Conservation (phyloP, 768 basidiomycete species). For the Boletales sp. region DNA sequence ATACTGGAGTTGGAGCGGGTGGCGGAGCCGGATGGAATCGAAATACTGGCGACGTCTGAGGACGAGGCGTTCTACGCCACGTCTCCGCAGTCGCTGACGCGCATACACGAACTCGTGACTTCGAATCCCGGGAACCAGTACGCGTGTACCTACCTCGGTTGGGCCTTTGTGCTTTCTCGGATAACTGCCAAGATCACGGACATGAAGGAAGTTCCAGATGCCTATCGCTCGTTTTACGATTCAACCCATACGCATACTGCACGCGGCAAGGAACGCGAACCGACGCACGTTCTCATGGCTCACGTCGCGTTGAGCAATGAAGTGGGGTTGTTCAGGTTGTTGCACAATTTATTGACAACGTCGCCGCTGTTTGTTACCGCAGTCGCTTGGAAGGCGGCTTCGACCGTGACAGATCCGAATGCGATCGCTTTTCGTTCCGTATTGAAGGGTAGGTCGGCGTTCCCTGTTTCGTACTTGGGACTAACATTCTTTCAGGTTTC, state of each 20-base stretch:
- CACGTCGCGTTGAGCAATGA: constrained; percentile 54
- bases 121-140: constrained; percentile 60
- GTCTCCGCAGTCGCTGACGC: constrained; percentile 58
- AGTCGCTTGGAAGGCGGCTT: constrained; percentile 64
- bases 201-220: constrained; percentile 48
- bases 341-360: constrained; percentile 56
- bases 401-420: constrained; percentile 70
- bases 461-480: not conserved
- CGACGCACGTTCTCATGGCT: constrained; percentile 54
- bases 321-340: constrained; percentile 55
- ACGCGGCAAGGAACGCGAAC: constrained; percentile 55
- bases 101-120: constrained; percentile 65
- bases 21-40: constrained; percentile 47
- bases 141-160: constrained; percentile 70
- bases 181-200: constrained; percentile 45
- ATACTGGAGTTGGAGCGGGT: constrained; percentile 75
- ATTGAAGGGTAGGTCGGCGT: constrained; percentile 61
- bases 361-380: constrained; percentile 78
- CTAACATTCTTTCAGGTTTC: constrained; percentile 50
- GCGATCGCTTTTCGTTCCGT: constrained; percentile 78
- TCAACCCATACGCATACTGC: constrained; percentile 41
- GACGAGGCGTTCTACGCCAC: constrained; percentile 54
- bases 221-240: constrained; percentile 56
- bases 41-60: constrained; percentile 48
- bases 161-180: constrained; percentile 79